phyloP scores from a whole-genome alignment of 257 asterid genomes.

The Solanum sitiens region DNA sequence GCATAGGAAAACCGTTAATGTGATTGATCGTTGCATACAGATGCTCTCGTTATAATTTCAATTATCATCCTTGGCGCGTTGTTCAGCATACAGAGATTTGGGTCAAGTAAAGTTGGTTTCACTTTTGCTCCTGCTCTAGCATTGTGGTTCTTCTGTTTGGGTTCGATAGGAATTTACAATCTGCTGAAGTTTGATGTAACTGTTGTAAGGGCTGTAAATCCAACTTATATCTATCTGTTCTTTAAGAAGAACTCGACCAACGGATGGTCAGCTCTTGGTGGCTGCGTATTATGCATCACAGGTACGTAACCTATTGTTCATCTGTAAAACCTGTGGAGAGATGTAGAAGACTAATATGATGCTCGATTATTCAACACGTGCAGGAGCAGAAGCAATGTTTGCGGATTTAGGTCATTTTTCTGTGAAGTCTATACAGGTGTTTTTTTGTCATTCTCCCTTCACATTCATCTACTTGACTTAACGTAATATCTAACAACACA shows the following conservation, averaged over 20 bases:
- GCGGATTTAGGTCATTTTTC: slow-evolving; percentile 97
- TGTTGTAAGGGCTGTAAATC: slow-evolving; percentile 79
- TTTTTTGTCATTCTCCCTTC: background rate
- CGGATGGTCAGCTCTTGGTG: slow-evolving; percentile 97
- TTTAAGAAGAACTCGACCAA: slow-evolving; percentile 53
- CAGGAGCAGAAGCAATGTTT: slow-evolving; percentile 99
- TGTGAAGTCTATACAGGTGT: slow-evolving; percentile 86
- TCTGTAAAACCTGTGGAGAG: background rate
- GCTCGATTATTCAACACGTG: background rate
- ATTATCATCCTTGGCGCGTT: slow-evolving; percentile 65
- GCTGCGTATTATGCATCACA: slow-evolving; percentile 95
- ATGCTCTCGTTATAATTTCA: slow-evolving; percentile 80
- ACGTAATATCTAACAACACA: background rate
- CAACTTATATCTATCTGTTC: slow-evolving; percentile 68
- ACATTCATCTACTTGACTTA: background rate
- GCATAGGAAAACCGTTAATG: background rate
- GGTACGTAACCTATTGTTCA: slow-evolving; percentile 29
- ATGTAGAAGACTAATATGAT: background rate
- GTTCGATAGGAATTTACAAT: slow-evolving; percentile 78
- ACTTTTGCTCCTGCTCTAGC: slow-evolving; percentile 89
- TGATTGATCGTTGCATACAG: slow-evolving; percentile 27
- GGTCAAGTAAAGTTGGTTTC: slow-evolving; percentile 86
- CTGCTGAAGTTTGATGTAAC: slow-evolving; percentile 48
- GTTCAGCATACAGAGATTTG: slow-evolving; percentile 84
- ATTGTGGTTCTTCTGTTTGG: slow-evolving; percentile 84